Conservation (phyloP, 805 yeast genomes). For the Yarrowia bubula region DNA sequence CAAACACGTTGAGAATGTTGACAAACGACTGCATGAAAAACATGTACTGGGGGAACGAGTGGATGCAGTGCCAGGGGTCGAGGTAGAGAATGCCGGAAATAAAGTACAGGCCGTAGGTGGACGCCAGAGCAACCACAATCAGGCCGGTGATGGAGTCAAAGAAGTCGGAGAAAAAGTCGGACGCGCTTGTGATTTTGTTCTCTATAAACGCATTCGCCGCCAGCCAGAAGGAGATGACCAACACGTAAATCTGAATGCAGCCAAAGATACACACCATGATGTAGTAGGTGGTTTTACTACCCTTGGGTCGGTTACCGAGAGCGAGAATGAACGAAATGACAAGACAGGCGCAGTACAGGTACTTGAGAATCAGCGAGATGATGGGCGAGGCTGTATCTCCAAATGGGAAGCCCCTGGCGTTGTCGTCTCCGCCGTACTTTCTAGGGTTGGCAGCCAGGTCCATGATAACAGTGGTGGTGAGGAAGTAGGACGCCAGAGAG, state of each 20-base stretch:
- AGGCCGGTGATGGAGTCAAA: conserved; percentile 50
- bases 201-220: conserved; percentile 52
- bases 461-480: conserved; percentile 62
- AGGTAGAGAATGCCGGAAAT: conserved; percentile 57
- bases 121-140: conserved; percentile 57
- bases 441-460: conserved; percentile 44
- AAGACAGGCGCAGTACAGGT: conserved; percentile 57
- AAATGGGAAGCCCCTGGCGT: conserved; percentile 43
- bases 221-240: conserved; percentile 57
- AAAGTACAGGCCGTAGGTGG: conserved; percentile 62
- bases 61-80: conserved; percentile 67
- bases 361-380: conserved; percentile 52
- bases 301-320: conserved; percentile 64
- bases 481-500: conserved; percentile 58
- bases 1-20: conserved; percentile 59
- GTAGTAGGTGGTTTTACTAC: conserved; percentile 54
- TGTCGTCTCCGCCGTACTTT: conserved; percentile 46
- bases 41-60: conserved; percentile 47
- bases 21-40: conserved; percentile 41
- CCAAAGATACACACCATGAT: conserved; percentile 57
- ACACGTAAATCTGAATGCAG: conserved; percentile 57
- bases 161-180: conserved; percentile 38
- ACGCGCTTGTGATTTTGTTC: conserved; percentile 36
- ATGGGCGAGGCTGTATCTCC: conserved; percentile 39
- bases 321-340: conserved; percentile 61